Evolutionary conservation across 73 alveolate genomes (phyloP).

Genomic region (Tetrahymena elliotti): DNA sequence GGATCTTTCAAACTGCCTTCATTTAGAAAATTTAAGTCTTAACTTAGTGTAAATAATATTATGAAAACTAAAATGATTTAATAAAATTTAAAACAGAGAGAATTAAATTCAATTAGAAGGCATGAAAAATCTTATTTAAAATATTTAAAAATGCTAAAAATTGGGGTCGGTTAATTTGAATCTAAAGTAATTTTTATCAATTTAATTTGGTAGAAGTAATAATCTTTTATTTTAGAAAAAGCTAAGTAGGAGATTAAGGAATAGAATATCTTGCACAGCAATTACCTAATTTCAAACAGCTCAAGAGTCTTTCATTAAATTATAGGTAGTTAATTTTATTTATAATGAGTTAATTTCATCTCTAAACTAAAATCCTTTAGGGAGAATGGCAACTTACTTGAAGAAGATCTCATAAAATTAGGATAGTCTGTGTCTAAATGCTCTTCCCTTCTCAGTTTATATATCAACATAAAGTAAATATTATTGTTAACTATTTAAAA

Average conservation of each 20-base stretch:
- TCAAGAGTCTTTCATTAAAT: background rate
- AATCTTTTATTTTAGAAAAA: background rate
- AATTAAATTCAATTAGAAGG: background rate
- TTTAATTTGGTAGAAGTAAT: background rate
- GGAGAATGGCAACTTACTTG: background rate
- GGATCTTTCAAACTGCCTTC: background rate
- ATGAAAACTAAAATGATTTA: background rate
- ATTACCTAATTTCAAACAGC: background rate
- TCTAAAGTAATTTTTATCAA: background rate
- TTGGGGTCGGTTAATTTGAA: background rate
- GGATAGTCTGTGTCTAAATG: background rate
- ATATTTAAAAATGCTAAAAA: background rate
- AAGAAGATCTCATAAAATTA: too few species aligned
- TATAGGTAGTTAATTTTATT: background rate
- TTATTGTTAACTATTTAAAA: too few species aligned
- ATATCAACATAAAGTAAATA: background rate
- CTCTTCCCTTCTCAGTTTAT: background rate
- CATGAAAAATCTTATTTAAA: background rate
- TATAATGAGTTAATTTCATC: background rate
- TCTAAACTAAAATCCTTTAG: background rate
- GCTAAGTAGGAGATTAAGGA: background rate
- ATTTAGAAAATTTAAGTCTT: background rate
- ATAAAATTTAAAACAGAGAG: background rate
- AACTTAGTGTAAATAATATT: background rate
- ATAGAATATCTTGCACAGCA: background rate